phyloP scores from a whole-genome alignment of 441 rosid species.

The Adansonia grandidieri region DNA sequence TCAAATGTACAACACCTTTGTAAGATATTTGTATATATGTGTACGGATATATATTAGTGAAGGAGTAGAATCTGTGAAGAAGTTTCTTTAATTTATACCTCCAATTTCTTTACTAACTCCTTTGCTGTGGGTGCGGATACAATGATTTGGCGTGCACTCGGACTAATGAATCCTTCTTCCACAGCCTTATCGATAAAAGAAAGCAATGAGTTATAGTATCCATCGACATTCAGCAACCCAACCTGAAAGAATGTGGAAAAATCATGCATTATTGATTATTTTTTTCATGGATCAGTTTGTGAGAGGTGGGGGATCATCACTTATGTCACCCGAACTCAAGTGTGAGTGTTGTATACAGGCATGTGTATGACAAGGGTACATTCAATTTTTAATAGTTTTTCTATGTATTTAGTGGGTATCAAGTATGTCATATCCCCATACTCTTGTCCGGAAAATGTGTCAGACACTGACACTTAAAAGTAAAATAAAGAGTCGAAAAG shows the following conservation, averaged over 20 bases:
- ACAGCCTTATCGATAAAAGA: conserved; percentile 80
- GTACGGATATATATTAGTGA: background rate
- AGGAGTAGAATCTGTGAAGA: background rate
- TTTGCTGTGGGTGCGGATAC: conserved; percentile 71
- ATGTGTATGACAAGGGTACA: no score
- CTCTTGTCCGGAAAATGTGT: background rate
- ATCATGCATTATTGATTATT: background rate
- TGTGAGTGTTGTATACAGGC: no score
- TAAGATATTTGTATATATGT: no score
- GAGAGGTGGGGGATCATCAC: background rate
- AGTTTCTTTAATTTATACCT: conserved; percentile 42
- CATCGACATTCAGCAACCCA: conserved; percentile 79
- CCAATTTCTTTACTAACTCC: conserved; percentile 69
- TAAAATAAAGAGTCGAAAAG: background rate
- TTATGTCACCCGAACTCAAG: no score
- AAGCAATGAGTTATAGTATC: conserved; percentile 77
- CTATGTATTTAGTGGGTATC: no score
- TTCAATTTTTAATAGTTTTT: no score
- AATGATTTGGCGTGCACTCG: conserved; percentile 74
- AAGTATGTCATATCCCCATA: background rate
- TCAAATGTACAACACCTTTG: no score
- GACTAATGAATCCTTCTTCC: conserved; percentile 73
- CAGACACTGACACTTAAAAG: background rate
- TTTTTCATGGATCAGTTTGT: conserved; percentile 9
- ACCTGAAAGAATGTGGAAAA: conserved; percentile 40